Percentiles rank a stretch among this genome's conserved stretches.
Conservation (phyloP, 1,284 basidiomycete genomes). For the Xerocomus minutiporus region DNA sequence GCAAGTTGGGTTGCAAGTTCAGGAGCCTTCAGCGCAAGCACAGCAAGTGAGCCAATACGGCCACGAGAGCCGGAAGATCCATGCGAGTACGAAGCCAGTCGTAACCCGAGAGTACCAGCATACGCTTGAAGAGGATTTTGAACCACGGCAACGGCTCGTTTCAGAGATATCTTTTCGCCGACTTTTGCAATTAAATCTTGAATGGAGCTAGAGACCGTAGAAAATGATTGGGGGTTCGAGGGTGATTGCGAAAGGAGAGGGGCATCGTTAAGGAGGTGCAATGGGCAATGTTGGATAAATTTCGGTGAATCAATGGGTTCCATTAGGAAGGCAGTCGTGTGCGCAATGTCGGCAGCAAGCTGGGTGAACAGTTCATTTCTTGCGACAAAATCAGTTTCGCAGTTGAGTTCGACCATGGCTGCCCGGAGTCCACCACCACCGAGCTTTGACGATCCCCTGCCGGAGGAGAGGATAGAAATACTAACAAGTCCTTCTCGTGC, state of each 20-base stretch:
- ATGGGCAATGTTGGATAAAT: conserved; percentile 40
- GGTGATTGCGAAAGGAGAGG: conserved; percentile 58
- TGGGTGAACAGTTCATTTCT: conserved; percentile 80
- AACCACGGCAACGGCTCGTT: conserved; percentile 70
- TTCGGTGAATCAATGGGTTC: conserved; percentile 42
- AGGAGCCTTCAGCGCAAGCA: conserved; percentile 55
- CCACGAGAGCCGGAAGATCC: conserved; percentile 58
- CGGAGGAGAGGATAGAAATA: conserved; percentile 65
- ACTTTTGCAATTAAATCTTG: conserved; percentile 79
- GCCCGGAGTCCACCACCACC: conserved; percentile 59
- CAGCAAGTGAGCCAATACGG: conserved; percentile 65
- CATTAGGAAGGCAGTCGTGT: conserved; percentile 79
- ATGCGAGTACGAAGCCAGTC: conserved; percentile 80
- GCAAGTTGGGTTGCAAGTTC: conserved; percentile 42
- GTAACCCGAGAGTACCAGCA: conserved; percentile 43
- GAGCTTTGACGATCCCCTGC: conserved; percentile 34
- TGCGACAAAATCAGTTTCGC: conserved; percentile 96
- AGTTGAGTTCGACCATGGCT: conserved; percentile 89
- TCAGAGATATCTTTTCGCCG: conserved; percentile 85
- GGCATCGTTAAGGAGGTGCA: conserved; percentile 60
- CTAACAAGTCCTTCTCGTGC: conserved; percentile 81
- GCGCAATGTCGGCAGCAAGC: conserved; percentile 78
- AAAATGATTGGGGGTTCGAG: conserved; percentile 34
- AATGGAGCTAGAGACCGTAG: conserved; percentile 73
- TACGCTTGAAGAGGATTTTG: conserved; percentile 48